phyloP scores from a whole-genome alignment of 208 protist genomes.

The Leishmania gerbilli region DNA sequence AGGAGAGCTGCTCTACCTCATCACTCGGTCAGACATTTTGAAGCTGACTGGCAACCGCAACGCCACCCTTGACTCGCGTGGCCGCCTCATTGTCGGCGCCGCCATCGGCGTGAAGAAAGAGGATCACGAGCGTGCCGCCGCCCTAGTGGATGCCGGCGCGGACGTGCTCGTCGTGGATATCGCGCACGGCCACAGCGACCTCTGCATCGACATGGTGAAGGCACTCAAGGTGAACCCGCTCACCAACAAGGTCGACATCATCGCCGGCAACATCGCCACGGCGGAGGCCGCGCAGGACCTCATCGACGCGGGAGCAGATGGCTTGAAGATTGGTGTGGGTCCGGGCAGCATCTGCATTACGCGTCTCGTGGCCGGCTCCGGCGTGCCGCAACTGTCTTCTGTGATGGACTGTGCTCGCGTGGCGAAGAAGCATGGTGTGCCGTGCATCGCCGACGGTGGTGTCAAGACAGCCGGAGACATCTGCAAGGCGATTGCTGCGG shows the following conservation, averaged over 20 bases:
- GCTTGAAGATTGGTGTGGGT: conserved; percentile 89
- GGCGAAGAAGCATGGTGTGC: conserved; percentile 65
- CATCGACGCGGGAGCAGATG: conserved; percentile 89
- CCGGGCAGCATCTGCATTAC: conserved; percentile 91
- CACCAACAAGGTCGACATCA: conserved; percentile 73
- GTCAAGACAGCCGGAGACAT: conserved; percentile 85
- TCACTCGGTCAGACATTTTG: conserved; percentile 82
- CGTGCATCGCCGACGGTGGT: conserved; percentile 92
- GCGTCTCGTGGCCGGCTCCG: conserved; percentile 82
- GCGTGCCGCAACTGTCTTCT: conserved; percentile 88
- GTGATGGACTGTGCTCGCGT: conserved; percentile 76
- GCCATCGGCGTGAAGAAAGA: conserved; percentile 87
- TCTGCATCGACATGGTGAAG: conserved; percentile 86
- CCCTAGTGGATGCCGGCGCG: conserved; percentile 70
- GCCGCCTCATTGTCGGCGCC: conserved; percentile 82
- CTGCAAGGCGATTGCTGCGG: conserved; percentile 88
- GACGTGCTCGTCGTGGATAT: conserved; percentile 93
- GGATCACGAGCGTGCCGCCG: conserved; percentile 62
- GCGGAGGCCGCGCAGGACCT: conserved; percentile 78
- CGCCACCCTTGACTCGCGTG: conserved; percentile 73
- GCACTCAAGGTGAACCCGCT: conserved; percentile 69
- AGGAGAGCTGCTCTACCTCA: conserved; percentile 72
- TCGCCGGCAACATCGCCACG: conserved; percentile 92
- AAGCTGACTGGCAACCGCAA: conserved; percentile 74
- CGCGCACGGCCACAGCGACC: conserved; percentile 88